A percentile compares a stretch with the other conserved stretches of the same genome.
Conservation (phyloP, 345 rosid species). For the Nephelium lappaceum region DNA sequence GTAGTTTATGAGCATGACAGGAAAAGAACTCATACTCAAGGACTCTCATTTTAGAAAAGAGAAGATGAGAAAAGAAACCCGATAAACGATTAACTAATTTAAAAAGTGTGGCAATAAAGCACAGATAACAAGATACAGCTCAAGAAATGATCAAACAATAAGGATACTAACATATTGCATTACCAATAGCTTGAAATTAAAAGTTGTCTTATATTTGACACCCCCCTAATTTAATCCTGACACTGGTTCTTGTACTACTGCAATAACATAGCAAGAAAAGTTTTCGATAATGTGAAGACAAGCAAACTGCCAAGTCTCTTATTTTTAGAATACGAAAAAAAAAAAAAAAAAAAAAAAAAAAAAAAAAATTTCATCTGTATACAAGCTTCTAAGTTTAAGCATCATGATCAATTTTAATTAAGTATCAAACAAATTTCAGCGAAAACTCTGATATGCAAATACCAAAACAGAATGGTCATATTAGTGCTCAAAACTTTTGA, state of each 20-base stretch:
- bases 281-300: not conserved
- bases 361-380: not conserved
- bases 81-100: not conserved
- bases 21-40: not conserved
- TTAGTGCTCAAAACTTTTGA: no score
- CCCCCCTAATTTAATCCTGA: not conserved
- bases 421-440: no score
- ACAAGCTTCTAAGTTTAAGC: not conserved
- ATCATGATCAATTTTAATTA: not conserved
- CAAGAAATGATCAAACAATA: not conserved
- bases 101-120: not conserved
- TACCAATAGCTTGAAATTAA: slow-evolving; percentile 2
- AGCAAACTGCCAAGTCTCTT: not conserved
- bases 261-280: slow-evolving; percentile 2
- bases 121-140: not conserved
- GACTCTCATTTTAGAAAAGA: not conserved
- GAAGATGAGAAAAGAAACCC: not conserved
- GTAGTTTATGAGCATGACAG: not conserved
- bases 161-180: not conserved
- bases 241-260: not conserved
- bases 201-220: not conserved
- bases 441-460: no score
- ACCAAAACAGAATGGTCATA: no score
- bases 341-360: no score
- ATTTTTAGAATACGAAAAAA: not conserved